phyloP scores from a whole-genome alignment of 176 grass and related monocot species.

The Bothriochloa decipiens region DNA sequence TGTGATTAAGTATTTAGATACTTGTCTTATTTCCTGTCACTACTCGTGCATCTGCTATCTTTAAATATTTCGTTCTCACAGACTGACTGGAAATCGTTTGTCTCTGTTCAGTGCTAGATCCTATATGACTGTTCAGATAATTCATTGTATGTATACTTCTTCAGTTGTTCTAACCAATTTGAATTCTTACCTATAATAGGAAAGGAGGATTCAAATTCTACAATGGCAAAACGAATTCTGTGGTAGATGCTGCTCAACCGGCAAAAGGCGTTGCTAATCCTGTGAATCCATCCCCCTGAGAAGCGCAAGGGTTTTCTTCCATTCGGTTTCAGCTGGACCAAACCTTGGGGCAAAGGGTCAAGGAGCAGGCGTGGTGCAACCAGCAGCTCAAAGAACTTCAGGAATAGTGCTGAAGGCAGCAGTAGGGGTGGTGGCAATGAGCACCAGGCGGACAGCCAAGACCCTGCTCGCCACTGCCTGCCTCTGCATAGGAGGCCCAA shows the following conservation, averaged over 20 bases:
- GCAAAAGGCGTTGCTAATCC: constrained; percentile 50
- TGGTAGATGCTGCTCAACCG: constrained; percentile 35
- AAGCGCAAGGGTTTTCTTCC: constrained; percentile 73
- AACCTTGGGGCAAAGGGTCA: constrained; percentile 38
- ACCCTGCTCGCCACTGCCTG: constrained; percentile 37
- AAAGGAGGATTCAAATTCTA: constrained; percentile 51
- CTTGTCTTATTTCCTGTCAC: constrained; percentile 15
- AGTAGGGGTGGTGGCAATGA: constrained; percentile 26
- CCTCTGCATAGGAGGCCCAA: constrained; percentile 42
- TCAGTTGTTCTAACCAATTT: constrained; percentile 1
- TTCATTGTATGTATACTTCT: background rate
- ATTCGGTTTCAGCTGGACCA: constrained; percentile 48
- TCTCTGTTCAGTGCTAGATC: constrained; percentile 5
- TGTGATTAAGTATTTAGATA: background rate
- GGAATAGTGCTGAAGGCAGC: constrained; percentile 35
- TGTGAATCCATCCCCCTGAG: constrained; percentile 53
- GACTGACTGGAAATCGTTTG: constrained; percentile 24
- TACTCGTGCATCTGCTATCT: background rate
- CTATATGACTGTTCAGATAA: background rate
- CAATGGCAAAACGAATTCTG: constrained; percentile 51
- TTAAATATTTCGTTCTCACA: constrained; percentile 14
- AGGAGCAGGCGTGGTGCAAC: constrained; percentile 26
- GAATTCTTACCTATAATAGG: constrained; percentile 38
- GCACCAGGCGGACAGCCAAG: constrained; percentile 1
- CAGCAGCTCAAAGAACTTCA: constrained; percentile 39